Base-by-base conservation (phyloP, 2,329 filamentous ascomycete species). In the Penicillium thymicola region DNA sequence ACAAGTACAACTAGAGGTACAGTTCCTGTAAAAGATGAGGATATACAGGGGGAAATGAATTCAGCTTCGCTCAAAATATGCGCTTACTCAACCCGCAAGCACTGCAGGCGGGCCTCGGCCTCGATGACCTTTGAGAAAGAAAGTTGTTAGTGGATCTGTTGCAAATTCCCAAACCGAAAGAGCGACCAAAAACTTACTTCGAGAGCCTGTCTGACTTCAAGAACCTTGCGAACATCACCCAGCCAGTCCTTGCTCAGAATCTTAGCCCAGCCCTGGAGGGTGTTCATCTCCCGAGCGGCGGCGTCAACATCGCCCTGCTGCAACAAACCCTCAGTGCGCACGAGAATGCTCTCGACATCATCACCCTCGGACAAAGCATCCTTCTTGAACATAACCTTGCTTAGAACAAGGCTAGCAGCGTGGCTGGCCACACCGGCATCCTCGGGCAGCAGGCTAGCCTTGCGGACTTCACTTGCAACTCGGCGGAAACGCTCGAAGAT, bases 311-410 rank as follows among this genome's bases (percentile, higher is more conserved):
- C 88, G 23, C 94, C 94, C 77, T 97, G 91, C 78, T 99, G 92
- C 21, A 99, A 82, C 65, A 91, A 83, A 8, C 87, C 92, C 77
- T 99, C 92, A 1, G 94, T 93, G 61, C 94, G 84, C 3, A 90
- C 89, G 45, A 99, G 83, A 58, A 97, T 88, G 69, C 92, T 95
- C 81, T 99, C 94, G 23, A 97, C 93, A 70, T 97, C 93, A 65
- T 90, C 83, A 21, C 93, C 92, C 25, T 86, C 86, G 0, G 91
- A 89, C 45, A 94, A 81, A 10, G 89, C 90, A 69, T 89, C 87
- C 83, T 97, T 97, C 81, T 91, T 92, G 84, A 99, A 97, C 79
- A 97, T 86, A 51, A 97, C 82, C 78, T 96, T 95, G 81, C 90
- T 96, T 67, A 99, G 81, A 45, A 95, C 82, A 74, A 90, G 88